Base-by-base conservation (phyloP, 2,329 filamentous ascomycete species). In the Colletotrichum sp. region DNA sequence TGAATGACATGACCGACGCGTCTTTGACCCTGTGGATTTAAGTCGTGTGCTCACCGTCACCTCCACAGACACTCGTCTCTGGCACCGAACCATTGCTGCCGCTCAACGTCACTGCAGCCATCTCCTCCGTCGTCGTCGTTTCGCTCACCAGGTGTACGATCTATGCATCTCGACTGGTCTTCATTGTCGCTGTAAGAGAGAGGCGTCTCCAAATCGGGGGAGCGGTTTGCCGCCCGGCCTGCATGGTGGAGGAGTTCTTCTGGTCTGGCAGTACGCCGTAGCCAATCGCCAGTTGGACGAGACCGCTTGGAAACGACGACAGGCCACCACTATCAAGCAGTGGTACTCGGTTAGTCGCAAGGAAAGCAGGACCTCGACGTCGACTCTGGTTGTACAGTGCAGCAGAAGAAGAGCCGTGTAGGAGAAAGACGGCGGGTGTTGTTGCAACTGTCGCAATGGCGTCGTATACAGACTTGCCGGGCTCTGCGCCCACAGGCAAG, bases 401-500 rank as follows among this genome's bases (percentile, higher is more conserved):
- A 30, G 57, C 16, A 28, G 57, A 59, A 39, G 57, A 19, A 36
- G 7, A 30, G 34, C 2, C 25, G 48, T 32, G 27, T 19, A 27
- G 16, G 44, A 22, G 34, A 63, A 55, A 19, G n/a, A 64, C n/a
- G 30, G 68, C 30, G 55, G 39, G 27, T 57, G 25, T 22, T 34
- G 32, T 44, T 16, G n/a, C 27, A 13, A 34, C 12, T 13, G 27
- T 60, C 39, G 55, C 48, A 61, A 87, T 87, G 86, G 79, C 85
- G 61, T 84, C 84, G 28, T 81, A 85, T 61, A 81, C 82, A 22
- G 81, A 80, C 30, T 78, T 83, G 59, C 78, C 81, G 71, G 82
- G 79, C 63, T 80, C 79, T 61, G 64, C 39, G 12, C 81, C 82
- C 71, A 81, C 81, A 76, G 87, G 81, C 77, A 88, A 85, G 79